Conservation (phyloP, 306 rosid genomes). For the Glycine tomentella region DNA sequence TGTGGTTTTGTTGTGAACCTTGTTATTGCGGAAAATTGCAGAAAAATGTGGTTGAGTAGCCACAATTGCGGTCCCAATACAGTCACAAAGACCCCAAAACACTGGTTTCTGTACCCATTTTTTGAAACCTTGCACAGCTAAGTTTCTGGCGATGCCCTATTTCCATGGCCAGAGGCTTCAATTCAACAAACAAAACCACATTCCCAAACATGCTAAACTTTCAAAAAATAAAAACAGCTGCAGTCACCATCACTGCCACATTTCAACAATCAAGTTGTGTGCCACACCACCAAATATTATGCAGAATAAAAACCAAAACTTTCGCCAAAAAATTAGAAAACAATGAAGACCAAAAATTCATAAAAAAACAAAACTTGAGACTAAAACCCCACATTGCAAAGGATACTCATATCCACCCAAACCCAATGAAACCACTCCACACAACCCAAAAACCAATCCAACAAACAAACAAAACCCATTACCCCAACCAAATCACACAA, state of each 20-base stretch:
- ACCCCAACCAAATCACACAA: neutral
- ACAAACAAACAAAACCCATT: neutral
- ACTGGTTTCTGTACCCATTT: too few species aligned
- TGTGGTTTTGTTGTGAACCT: neutral
- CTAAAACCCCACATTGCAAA: slow-evolving; percentile 31
- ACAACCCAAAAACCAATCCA: neutral
- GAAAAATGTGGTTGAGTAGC: too few species aligned
- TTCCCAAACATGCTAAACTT: slow-evolving; percentile 1
- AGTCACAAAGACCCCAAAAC: too few species aligned
- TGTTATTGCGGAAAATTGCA: neutral
- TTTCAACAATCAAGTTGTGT: slow-evolving; percentile 37
- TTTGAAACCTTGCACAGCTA: too few species aligned
- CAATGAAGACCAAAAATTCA: neutral
- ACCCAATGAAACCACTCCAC: slow-evolving; percentile 23
- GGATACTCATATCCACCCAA: slow-evolving; percentile 7
- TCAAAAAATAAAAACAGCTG: slow-evolving; percentile 2
- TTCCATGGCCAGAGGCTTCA: slow-evolving; percentile 16
- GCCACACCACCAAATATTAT: neutral
- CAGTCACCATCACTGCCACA: neutral
- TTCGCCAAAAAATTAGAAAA: neutral
- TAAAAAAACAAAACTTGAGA: slow-evolving; percentile 12
- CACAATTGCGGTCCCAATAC: too few species aligned
- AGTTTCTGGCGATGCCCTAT: neutral
- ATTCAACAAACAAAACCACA: slow-evolving; percentile 26
- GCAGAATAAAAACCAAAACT: neutral